Conservation (phyloP, 2,329 filamentous ascomycete species). For the Talaromyces sp. region DNA sequence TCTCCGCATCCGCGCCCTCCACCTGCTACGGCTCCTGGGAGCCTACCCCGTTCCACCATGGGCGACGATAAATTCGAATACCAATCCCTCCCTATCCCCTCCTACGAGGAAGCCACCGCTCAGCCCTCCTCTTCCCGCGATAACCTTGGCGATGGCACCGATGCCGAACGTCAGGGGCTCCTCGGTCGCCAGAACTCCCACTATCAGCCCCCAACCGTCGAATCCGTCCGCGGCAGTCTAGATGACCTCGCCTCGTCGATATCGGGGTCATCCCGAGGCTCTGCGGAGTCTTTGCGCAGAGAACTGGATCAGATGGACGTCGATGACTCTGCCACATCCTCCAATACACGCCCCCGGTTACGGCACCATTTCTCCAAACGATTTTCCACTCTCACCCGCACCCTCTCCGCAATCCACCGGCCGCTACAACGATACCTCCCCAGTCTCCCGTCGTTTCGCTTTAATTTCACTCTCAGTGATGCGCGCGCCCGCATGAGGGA, state of each 20-base stretch:
- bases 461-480: constrained; percentile 42
- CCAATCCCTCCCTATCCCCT: constrained; percentile 72
- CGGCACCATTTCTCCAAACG: constrained; percentile 58
- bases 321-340: constrained; percentile 61
- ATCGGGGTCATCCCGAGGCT: constrained; percentile 56
- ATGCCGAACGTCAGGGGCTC: constrained; percentile 39
- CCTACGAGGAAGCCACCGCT: constrained; percentile 73
- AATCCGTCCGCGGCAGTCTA: constrained; percentile 70
- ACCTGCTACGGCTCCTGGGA: constrained; percentile 36
- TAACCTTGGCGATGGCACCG: constrained; percentile 46
- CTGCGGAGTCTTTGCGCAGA: constrained; percentile 69
- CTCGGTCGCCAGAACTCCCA: constrained; percentile 47
- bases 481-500: constrained; percentile 43
- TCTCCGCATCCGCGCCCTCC: constrained; percentile 30
- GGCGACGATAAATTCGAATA: constrained; percentile 60
- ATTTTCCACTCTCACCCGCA: constrained; percentile 58
- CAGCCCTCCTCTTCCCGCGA: constrained; percentile 27
- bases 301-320: constrained; percentile 91
- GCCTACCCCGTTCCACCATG: constrained; percentile 40
- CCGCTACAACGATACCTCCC: constrained; percentile 52
- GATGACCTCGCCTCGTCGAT: constrained; percentile 58
- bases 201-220: constrained; percentile 81
- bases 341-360: constrained; percentile 43
- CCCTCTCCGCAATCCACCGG: constrained; percentile 60
- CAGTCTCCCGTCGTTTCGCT: constrained; percentile 44